Conservation (phyloP, 495 filamentous ascomycete species). For the Achaetomiella virescens region DNA sequence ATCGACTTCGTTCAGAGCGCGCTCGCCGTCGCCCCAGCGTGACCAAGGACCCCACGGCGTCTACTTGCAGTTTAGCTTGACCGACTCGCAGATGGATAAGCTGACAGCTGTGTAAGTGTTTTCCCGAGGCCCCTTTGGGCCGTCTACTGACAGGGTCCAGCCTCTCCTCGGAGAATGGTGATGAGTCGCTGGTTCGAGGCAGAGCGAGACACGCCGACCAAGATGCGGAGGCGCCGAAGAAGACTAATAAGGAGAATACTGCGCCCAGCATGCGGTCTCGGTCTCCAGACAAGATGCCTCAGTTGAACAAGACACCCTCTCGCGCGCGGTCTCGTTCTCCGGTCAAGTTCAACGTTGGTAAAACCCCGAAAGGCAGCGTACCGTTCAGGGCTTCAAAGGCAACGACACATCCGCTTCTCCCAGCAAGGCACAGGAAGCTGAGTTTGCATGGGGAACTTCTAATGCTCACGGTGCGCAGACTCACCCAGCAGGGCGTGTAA, state of each 20-base stretch:
- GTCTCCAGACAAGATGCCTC: constrained; percentile 14
- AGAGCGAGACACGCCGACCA: neutral
- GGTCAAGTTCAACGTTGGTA: constrained; percentile 10
- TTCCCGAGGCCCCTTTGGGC: rapidly evolving
- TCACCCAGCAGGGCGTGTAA: neutral
- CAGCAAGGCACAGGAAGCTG: constrained; percentile 2
- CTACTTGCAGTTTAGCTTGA: constrained; percentile 23
- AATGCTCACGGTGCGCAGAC: neutral
- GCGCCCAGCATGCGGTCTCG: constrained; percentile 13
- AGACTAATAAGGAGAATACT: constrained; percentile 1
- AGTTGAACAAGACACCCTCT: constrained; percentile 1
- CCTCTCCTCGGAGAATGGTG: constrained; percentile 10
- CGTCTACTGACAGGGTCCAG: neutral
- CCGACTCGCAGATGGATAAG: constrained; percentile 23
- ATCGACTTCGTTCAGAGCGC: constrained; percentile 8
- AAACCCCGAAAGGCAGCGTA: constrained; percentile 7
- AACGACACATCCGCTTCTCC: neutral
- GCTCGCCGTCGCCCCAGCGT: constrained; percentile 9
- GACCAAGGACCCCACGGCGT: neutral
- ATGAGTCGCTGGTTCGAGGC: neutral
- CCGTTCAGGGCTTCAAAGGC: neutral
- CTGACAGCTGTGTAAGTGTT: constrained; percentile 21
- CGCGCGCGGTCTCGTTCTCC: constrained; percentile 22
- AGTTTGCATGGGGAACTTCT: neutral
- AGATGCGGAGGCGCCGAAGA: neutral